These are phyloP conservation scores for Metschnikowia cerradonensis DNA, from an alignment of 805 yeast species.

Conservation along the genomic window DNA sequence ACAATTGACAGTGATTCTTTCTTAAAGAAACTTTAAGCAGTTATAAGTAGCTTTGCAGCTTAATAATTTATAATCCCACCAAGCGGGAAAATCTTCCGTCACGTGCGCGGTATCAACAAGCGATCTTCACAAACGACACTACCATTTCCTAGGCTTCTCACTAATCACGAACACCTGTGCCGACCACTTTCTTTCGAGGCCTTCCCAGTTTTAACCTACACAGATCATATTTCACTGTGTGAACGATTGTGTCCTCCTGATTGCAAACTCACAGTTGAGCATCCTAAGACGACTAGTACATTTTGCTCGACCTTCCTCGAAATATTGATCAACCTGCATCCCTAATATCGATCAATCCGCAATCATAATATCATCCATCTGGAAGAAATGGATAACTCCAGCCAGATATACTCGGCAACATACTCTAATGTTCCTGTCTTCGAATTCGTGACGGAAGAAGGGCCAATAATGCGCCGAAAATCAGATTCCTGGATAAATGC, in stretches of 20 bases:
- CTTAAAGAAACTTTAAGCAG: background rate
- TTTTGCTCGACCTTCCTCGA: background rate
- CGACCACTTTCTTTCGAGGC: background rate
- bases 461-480: constrained; percentile 66
- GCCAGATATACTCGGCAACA: constrained; percentile 59
- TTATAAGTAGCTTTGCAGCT: background rate
- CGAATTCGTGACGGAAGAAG: constrained; percentile 64
- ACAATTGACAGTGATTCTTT: background rate
- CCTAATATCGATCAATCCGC: background rate
- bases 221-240: background rate
- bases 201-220: too few species aligned
- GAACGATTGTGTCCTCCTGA: background rate
- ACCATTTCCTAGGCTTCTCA: background rate
- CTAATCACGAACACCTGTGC: background rate
- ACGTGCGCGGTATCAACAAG: constrained; percentile 6
- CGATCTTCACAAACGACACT: constrained; percentile 1
- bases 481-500: constrained; percentile 67
- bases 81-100: background rate
- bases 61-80: background rate
- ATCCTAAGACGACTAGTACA: background rate
- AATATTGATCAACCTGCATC: background rate
- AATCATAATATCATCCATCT: background rate
- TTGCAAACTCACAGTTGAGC: background rate
- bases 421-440: constrained; percentile 70
- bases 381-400: constrained; percentile 3